A percentile compares a stretch with the other conserved stretches of the same genome.
Conservation (phyloP, 139 green algal species). For the Diplosphaera chodatii region DNA sequence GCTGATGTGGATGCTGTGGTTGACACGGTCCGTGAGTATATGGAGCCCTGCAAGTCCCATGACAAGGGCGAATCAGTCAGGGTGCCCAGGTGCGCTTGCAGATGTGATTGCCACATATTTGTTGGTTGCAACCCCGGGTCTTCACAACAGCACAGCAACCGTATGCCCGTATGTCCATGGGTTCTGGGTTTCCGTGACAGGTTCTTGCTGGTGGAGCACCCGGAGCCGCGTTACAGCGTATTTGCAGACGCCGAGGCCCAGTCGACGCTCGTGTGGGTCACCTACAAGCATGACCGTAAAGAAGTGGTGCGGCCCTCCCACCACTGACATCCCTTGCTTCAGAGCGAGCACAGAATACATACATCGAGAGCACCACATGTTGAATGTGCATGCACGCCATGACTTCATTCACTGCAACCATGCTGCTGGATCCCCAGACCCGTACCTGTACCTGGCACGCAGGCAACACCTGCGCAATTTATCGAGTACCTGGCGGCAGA, state of each 20-base stretch:
- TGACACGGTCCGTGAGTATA: conserved; percentile 10
- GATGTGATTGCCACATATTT: too few relatives aligned
- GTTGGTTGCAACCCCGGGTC: too few relatives aligned
- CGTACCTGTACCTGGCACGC: too few relatives aligned
- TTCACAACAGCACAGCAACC: too few relatives aligned
- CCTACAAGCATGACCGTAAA: conserved; percentile 46
- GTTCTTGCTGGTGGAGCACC: conserved; percentile 20
- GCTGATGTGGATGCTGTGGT: conserved; percentile 39
- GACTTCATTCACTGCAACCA: too few relatives aligned
- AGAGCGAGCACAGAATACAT: too few relatives aligned
- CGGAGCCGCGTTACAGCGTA: conserved; percentile 22
- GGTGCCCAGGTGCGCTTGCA: neutral
- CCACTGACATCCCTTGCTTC: too few relatives aligned
- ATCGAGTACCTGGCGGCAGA: conserved; percentile 36
- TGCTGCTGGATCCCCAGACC: too few relatives aligned
- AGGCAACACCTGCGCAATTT: conserved; percentile 45
- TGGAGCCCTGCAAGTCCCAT: conserved; percentile 7
- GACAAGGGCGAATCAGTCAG: neutral
- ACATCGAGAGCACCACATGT: too few relatives aligned
- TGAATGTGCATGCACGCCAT: too few relatives aligned
- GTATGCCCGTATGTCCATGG: too few relatives aligned
- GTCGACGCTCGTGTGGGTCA: conserved; percentile 42
- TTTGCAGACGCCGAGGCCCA: conserved; percentile 57
- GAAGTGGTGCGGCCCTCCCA: neutral
- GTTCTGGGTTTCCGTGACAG: conserved; percentile 9